phyloP scores from a whole-genome alignment of 306 rosid genomes.

The Prosopis cineraria region DNA sequence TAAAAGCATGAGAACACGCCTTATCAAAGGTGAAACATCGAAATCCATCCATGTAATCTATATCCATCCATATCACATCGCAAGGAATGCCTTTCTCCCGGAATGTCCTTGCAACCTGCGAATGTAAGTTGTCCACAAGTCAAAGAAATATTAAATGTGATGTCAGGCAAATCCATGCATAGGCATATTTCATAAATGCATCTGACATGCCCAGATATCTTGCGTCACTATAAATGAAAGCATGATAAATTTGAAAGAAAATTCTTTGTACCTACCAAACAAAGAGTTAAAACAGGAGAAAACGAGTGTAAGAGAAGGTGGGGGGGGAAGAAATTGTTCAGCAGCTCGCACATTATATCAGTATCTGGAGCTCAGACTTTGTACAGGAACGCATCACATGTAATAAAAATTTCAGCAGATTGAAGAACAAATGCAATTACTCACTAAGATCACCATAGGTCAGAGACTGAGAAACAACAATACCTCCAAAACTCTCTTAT shows the following conservation, averaged over 20 bases:
- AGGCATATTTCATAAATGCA: background rate
- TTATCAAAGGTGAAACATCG: conserved; percentile 90
- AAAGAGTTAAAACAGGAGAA: background rate
- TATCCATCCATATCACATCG: conserved; percentile 96
- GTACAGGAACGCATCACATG: conserved; percentile 2
- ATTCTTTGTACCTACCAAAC: background rate
- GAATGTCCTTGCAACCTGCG: conserved; percentile 75
- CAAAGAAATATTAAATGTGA: conserved; percentile 25
- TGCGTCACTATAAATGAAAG: background rate
- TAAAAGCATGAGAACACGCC: conserved; percentile 43
- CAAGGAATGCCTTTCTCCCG: conserved; percentile 80
- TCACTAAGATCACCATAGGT: conserved; percentile 12
- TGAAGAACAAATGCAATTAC: conserved; percentile 19
- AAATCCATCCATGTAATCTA: conserved; percentile 94
- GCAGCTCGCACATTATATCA: conserved; percentile 30
- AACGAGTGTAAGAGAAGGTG: background rate
- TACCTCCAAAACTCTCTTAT: conserved; percentile 80
- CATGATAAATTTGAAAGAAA: conserved; percentile 14
- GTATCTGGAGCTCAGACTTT: conserved; percentile 14
- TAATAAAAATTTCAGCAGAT: background rate
- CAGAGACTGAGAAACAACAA: conserved; percentile 15
- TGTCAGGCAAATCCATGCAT: conserved; percentile 7
- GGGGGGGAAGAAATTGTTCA: background rate
- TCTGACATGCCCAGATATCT: conserved; percentile 11
- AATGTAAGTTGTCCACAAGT: conserved; percentile 31